Base-by-base conservation (phyloP, 2,329 filamentous ascomycete genomes). In the Epichloe sylvatica region DNA sequence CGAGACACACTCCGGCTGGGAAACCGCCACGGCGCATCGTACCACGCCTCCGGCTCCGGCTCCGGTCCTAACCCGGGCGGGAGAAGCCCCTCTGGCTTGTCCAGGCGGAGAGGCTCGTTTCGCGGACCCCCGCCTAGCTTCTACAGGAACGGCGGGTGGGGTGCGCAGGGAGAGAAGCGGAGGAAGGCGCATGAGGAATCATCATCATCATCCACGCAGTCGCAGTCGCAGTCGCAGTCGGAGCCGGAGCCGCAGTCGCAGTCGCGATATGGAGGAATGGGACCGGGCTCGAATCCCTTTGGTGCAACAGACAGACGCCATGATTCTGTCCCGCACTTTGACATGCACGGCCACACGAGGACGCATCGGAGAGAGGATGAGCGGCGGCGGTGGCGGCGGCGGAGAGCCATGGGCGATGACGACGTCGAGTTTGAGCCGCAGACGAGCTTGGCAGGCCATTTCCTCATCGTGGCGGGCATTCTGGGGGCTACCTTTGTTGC, bases 61-160 rank as follows among this genome's bases (percentile, higher is more conserved):
- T 2, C 17, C 17, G 17, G 17, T 17, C 17, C 17, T 17, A 17
- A 2, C 53, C 83, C 82, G 3, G 87, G 87, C 47, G 81, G 83
- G 1, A 79, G 92, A 0, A 81, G 90, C 0, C 81, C 92, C 0
- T 87, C 80, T 1, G 92, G 92, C 0, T 71, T 98, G 34, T 89
- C 83, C 62, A 78, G 83, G 39, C 78, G 91, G 23, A 75, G 87
- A 3, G 79, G 81, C 2, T 75, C 82, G 4, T 96, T 94, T 66
- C 78, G 78, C 19, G 91, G 91, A 0, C 91, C 92, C 90, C 90
- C 92, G 46, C 90, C 91, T 0, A 86, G 81, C 55, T 97, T 96
- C 70, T 96, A 88, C 66, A 77, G 83, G 17, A 81, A 76, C 53
- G 89, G 88, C 4, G 87, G 85, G 3, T 94, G 88, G 76, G 86